Base-by-base conservation (phyloP, 1,284 basidiomycete genomes). In the Singerocomus inundabilis region DNA sequence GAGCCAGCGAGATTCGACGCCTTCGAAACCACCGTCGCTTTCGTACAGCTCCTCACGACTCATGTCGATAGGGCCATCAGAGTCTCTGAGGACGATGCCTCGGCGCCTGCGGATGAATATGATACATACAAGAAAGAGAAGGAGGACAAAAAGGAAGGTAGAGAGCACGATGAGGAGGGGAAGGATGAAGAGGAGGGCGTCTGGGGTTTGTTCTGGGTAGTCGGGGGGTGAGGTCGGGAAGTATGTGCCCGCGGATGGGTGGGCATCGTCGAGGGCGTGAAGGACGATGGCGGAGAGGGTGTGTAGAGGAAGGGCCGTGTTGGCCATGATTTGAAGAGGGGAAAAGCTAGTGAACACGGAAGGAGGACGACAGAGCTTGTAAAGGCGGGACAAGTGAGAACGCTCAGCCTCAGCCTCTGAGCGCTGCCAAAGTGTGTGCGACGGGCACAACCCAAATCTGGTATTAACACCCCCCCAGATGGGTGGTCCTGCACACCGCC, bases 11-110 rank as follows among this genome's bases (percentile, higher is more conserved):
- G 85, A 75, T 72, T 98, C 96, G 31, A 98, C 79, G 47, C 86
- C 89, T 40, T 93, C 91, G 52, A 97, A 87, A 24, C 93, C 94
- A 36, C 94, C 94, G 53, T 96, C 92, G 6, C 88, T 89, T 46
- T 94, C 88, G 39, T 92, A 80, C 51, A 92, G 81, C 53, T 96
- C 92, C 58, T 96, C 92, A 47, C 92, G 81, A 60, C 85, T 89
- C 74, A 99, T 85, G 72, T 99, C 95, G 45, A 96, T 78, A 3
- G 97, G 97, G 28, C 96, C 94, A 62, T 95, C 93, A 56, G 78
- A 79, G 74, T 98, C 96, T 43, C 81, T 79, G 41, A 98, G 81
- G 57, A 87, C 71, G 66, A 94, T 93, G 46, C 90, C 88, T 46
- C 89, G 80, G 53, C 89, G 81, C 54, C 86, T 78, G 54, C 90